Evolutionary conservation across 2,329 filamentous ascomycete species (phyloP).

Genomic region (Coniochaeta hoffmannii): DNA sequence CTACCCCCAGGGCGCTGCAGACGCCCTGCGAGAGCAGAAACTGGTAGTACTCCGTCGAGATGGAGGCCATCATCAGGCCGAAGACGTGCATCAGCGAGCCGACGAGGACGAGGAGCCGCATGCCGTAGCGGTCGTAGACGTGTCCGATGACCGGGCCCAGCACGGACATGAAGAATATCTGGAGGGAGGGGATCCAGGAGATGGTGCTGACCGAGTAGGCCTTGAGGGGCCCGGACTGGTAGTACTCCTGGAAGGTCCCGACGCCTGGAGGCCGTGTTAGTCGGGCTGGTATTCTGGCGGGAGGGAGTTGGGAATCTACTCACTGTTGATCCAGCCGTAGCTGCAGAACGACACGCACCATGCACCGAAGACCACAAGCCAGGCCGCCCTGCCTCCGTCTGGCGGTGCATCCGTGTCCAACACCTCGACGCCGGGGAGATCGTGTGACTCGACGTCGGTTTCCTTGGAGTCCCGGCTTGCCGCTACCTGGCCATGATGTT

Average conservation of each 20-base stretch:
- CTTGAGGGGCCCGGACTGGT: constrained; percentile 38
- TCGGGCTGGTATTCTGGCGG: no score
- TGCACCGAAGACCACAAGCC: constrained; percentile 27
- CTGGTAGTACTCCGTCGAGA: constrained; percentile 37
- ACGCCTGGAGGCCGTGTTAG: constrained; percentile 9
- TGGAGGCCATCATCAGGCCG: constrained; percentile 56
- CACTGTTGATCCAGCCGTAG: constrained; percentile 36
- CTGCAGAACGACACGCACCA: constrained; percentile 32
- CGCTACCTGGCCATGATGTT: no score
- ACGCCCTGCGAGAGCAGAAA: constrained; percentile 35
- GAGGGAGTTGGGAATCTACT: background rate
- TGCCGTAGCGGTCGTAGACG: constrained; percentile 58
- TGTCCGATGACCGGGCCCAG: constrained; percentile 41
- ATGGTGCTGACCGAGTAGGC: constrained; percentile 42
- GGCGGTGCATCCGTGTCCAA: no score
- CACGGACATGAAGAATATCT: constrained; percentile 38
- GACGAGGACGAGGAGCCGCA: constrained; percentile 44
- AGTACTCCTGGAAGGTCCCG: constrained; percentile 54
- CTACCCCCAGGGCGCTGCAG: constrained; percentile 32
- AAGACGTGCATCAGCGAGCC: constrained; percentile 53
- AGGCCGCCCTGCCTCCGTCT: constrained; percentile 22
- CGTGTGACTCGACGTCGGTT: no score
- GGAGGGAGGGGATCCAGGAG: constrained; percentile 52
- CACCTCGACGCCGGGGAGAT: no score
- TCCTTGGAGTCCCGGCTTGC: no score